phyloP scores from a whole-genome alignment of 441 rosid genomes.

The Manihot esculenta region DNA sequence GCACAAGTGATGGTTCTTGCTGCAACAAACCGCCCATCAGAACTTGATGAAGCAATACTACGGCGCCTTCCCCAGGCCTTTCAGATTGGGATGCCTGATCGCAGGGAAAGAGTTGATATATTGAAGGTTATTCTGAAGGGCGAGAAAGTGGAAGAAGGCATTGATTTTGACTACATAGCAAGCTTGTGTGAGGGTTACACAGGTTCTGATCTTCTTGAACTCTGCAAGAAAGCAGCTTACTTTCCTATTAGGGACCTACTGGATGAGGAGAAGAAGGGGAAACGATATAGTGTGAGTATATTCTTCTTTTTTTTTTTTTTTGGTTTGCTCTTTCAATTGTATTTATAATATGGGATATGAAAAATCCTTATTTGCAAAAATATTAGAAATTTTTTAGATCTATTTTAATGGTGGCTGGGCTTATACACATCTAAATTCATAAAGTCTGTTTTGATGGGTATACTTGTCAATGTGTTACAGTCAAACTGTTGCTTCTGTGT shows the following conservation, averaged over 20 bases:
- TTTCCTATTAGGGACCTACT: conserved; percentile 80
- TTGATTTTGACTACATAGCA: conserved; percentile 71
- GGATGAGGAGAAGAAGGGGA: conserved; percentile 80
- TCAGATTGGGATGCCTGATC: conserved; percentile 91
- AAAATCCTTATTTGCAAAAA: background rate
- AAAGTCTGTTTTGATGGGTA: background rate
- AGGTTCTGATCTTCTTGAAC: conserved; percentile 91
- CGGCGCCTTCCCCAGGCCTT: conserved; percentile 94
- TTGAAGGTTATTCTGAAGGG: conserved; percentile 81
- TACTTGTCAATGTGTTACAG: background rate
- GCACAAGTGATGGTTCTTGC: conserved; percentile 98
- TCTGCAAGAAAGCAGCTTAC: conserved; percentile 95
- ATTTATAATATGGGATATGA: background rate
- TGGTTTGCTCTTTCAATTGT: background rate
- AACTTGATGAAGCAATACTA: conserved; percentile 95
- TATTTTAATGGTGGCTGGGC: background rate
- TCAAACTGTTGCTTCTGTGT: background rate
- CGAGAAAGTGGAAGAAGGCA: conserved; percentile 58
- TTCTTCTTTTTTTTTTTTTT: background rate
- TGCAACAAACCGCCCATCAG: conserved; percentile 96
- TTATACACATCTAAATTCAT: background rate
- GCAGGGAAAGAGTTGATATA: conserved; percentile 67
- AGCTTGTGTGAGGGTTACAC: conserved; percentile 74
- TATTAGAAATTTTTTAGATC: background rate
- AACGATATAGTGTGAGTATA: conserved; percentile 50